A percentile compares a stretch with the other conserved stretches of the same genome.
phyloP scores from a whole-genome alignment of 2,329 filamentous ascomycete genomes.

The Ophiostoma triangulosporum region DNA sequence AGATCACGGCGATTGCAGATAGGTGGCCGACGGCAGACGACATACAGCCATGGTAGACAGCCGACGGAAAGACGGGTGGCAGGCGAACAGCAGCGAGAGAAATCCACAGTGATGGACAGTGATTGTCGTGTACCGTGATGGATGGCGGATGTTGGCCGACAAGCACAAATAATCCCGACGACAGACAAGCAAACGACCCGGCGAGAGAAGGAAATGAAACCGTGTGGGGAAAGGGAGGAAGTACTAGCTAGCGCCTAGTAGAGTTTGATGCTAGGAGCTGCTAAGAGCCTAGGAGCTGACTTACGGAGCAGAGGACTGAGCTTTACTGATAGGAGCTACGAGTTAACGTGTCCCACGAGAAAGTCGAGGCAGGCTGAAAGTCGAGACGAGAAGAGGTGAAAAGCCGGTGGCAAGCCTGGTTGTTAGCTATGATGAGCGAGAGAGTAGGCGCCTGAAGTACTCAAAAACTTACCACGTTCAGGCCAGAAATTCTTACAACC shows the following conservation, averaged over 20 bases:
- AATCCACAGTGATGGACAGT: neutral
- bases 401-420: slow-evolving; percentile 27
- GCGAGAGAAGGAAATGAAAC: too few species aligned
- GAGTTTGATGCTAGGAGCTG: slow-evolving; percentile 23
- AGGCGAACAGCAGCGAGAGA: neutral
- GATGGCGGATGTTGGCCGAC: too few species aligned
- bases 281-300: slow-evolving; percentile 13
- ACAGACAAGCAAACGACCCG: too few species aligned
- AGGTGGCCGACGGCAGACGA: neutral
- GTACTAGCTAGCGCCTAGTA: neutral
- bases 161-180: too few species aligned
- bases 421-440: slow-evolving; percentile 17
- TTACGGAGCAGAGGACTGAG: slow-evolving; percentile 23
- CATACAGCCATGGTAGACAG: too few species aligned
- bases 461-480: neutral
- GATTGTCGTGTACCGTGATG: neutral
- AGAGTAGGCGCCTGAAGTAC: neutral
- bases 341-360: slow-evolving; percentile 50
- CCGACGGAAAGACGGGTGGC: neutral
- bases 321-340: slow-evolving; percentile 51
- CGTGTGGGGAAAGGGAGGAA: slow-evolving; percentile 1
- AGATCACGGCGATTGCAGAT: neutral
- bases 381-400: slow-evolving; percentile 24
- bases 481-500: neutral
- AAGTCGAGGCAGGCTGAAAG: slow-evolving; percentile 14